phyloP scores from a whole-genome alignment of 371 early-diverging fungal genomes.

The Rhizopus stolonifer region DNA sequence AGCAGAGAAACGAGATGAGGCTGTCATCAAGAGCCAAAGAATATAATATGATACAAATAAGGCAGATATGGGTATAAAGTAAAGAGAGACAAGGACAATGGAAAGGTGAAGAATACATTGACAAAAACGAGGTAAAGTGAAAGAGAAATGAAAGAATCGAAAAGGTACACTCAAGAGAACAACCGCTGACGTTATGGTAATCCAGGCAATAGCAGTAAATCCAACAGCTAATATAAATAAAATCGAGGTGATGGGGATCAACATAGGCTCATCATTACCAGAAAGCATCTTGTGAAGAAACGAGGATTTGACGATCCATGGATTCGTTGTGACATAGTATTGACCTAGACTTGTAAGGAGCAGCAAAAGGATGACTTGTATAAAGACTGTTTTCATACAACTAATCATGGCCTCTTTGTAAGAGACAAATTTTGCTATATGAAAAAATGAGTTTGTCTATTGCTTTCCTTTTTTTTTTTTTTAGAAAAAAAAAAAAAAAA shows the following conservation, averaged over 20 bases:
- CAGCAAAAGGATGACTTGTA: slow-evolving; percentile 8
- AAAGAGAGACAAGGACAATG: slow-evolving; percentile 1
- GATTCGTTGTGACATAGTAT: not conserved
- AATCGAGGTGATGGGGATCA: slow-evolving; percentile 27
- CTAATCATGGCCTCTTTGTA: slow-evolving; percentile 9
- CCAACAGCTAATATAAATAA: slow-evolving; percentile 20
- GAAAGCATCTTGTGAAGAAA: slow-evolving; percentile 3
- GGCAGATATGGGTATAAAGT: slow-evolving; percentile 24
- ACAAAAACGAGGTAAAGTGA: not conserved
- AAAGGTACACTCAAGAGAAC: slow-evolving; percentile 1
- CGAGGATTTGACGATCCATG: not conserved
- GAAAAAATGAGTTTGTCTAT: not conserved
- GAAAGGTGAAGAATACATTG: not conserved
- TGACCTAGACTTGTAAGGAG: slow-evolving; percentile 6
- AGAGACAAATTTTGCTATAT: slow-evolving; percentile 11
- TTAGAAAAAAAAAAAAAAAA: no score
- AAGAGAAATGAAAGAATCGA: not conserved
- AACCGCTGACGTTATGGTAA: not conserved
- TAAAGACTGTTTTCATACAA: slow-evolving; percentile 12
- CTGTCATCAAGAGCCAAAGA: slow-evolving; percentile 10
- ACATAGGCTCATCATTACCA: slow-evolving; percentile 31
- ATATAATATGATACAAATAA: slow-evolving; percentile 11
- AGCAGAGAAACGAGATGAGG: slow-evolving; percentile 1
- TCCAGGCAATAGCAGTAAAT: slow-evolving; percentile 11
- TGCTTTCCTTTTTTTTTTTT: no score